These are phyloP conservation scores for Trichoderma citrinoviride DNA, from an alignment of 2,329 filamentous ascomycete species.

Conservation along the genomic window DNA sequence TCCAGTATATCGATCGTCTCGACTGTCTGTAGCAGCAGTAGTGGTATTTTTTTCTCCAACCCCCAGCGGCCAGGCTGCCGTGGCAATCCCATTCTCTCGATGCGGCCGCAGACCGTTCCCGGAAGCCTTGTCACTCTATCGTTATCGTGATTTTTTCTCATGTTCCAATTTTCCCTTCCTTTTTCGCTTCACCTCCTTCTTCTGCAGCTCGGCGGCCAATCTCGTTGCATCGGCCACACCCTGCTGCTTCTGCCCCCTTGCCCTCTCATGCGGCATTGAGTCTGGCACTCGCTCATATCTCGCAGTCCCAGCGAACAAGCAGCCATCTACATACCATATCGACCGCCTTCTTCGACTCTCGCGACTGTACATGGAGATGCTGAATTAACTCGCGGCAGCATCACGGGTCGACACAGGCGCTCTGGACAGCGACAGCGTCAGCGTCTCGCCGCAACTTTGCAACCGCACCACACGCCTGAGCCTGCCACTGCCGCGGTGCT, in stretches of 20 bases:
- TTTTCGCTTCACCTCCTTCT: neutral
- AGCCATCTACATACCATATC: neutral
- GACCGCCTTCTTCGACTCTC: slow-evolving; percentile 26
- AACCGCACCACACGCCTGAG: neutral
- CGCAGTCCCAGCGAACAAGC: neutral
- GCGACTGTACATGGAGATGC: slow-evolving; percentile 29
- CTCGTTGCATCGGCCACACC: slow-evolving; percentile 4
- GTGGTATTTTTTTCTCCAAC: no score
- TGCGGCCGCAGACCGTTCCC: slow-evolving; percentile 19
- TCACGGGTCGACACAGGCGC: slow-evolving; percentile 25
- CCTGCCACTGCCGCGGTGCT: slow-evolving; percentile 10
- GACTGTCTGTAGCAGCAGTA: neutral
- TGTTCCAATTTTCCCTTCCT: neutral
- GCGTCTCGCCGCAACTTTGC: slow-evolving; percentile 1
- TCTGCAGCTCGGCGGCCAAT: neutral
- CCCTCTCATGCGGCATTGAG: slow-evolving; percentile 10
- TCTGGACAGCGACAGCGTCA: slow-evolving; percentile 19
- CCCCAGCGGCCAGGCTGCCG: slow-evolving; percentile 19
- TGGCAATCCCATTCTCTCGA: slow-evolving; percentile 17
- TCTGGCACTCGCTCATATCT: slow-evolving; percentile 15
- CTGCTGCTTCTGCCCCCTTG: neutral
- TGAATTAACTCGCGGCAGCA: slow-evolving; percentile 25
- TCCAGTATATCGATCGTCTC: slow-evolving; percentile 1
- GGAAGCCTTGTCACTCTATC: slow-evolving; percentile 14
- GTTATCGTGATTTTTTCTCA: slow-evolving; percentile 7